These are phyloP conservation scores for Phytophthora syringae DNA, from an alignment of 352 stramenopile genomes.

Conservation along the genomic window DNA sequence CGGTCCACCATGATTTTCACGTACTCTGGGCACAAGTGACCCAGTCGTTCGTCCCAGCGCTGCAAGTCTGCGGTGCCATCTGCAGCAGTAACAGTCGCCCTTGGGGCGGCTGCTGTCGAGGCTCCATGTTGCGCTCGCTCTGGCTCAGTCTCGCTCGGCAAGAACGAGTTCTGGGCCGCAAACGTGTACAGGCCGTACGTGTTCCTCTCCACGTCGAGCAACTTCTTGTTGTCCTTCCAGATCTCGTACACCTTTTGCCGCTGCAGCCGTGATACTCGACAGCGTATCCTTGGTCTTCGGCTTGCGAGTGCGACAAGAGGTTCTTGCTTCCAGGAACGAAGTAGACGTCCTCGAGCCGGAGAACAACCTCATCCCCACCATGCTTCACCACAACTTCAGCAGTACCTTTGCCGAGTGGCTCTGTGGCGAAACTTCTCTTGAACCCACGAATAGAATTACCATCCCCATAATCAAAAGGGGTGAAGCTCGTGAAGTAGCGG, in stretches of 20 bases:
- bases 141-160: no score
- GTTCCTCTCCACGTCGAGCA: background rate
- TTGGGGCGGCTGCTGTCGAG: no score
- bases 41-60: no score
- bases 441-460: constrained; percentile 1
- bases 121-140: no score
- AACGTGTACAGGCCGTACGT: background rate
- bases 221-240: background rate
- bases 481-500: constrained; percentile 12
- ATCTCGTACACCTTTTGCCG: constrained; percentile 5
- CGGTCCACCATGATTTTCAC: no score
- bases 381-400: background rate
- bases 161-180: no score
- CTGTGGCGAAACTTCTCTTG: constrained; percentile 11
- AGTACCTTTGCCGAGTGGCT: background rate
- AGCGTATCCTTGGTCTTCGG: constrained; percentile 14
- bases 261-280: constrained; percentile 8
- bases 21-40: no score
- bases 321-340: constrained; percentile 5
- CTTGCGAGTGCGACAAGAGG: constrained; percentile 7
- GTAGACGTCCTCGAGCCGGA: background rate
- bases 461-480: background rate
- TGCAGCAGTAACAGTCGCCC: no score
- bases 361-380: background rate
- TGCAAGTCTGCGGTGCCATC: no score